Evolutionary conservation across 2,329 filamentous ascomycete species (phyloP), one percentile per base, ranked within the genome.

Genomic region (Penicillium aurantiogriseum): DNA sequence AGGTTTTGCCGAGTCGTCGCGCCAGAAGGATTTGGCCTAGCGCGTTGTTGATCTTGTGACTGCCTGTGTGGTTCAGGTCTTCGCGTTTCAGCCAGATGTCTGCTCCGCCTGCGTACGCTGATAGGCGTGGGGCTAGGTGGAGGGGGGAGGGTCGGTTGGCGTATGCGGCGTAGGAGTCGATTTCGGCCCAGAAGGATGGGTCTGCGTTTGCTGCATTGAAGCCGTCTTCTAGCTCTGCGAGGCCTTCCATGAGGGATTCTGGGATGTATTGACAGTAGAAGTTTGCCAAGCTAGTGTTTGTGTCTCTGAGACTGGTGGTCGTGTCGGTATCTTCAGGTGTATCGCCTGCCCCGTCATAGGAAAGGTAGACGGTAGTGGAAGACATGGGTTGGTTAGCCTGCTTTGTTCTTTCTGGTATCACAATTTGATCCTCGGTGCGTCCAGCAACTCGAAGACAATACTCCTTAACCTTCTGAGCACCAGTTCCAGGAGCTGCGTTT

Each of bases 11-110:
- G 40, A 99, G 79, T 58, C 91, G 83, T 65, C 84, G 84, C 0
- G 94, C 94, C n/a, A 99, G 79, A 9, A 99, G 83, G 47, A 96
- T 85, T 74, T 97, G 94, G 1, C 94, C 94, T 1, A 97, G 81
- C 0, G 93, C 92, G 68, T 97, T 97, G 81, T 97, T 97, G 81
- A 97, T 97, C 83, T 97, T 97, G 82, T 97, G 93, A 59, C 89
- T 93, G 63, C 93, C 94, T 6, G 93, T 97, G 72, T 97, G 93
- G 76, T 97, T 97, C 57, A 97, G 80, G 72, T 97, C 93, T 77
- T 97, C 94, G 65, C 94, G 86, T 83, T 97, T 97, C 61, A 99
- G 80, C 88, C 93, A 99, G 79, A 99, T 96, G 68, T 90, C 94
- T 38, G 93, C 93, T 55, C 93, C 94, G 27, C 91, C 91, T 40